phyloP scores from a whole-genome alignment of 2,329 filamentous ascomycete species.

The Neobulgaria alba region DNA sequence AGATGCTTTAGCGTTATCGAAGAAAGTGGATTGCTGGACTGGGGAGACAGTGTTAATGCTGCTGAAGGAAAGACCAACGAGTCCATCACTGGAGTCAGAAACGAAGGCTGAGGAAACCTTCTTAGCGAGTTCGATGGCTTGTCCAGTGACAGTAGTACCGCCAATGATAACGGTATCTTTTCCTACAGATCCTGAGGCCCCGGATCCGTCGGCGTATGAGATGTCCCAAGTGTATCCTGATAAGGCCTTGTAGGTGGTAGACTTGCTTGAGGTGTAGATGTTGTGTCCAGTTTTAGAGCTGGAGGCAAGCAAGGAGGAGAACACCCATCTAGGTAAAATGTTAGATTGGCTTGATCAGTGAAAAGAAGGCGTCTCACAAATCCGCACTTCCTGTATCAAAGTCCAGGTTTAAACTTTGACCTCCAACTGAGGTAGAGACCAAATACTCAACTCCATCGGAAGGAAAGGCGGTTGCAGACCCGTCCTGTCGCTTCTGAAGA shows the following conservation, averaged over 20 bases:
- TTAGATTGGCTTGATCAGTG: background rate
- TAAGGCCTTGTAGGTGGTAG: conserved; percentile 20
- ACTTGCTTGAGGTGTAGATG: conserved; percentile 19
- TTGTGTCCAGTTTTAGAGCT: conserved; percentile 13
- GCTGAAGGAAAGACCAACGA: conserved; percentile 48
- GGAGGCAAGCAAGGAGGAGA: conserved; percentile 20
- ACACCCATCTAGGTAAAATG: conserved; percentile 22
- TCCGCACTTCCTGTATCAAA: conserved; percentile 28
- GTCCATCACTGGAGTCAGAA: conserved; percentile 39
- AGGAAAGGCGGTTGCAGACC: conserved; percentile 18
- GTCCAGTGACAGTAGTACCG: conserved; percentile 23
- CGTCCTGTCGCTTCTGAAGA: conserved; percentile 25
- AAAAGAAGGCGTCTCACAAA: conserved; percentile 19
- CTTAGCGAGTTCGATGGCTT: conserved; percentile 27
- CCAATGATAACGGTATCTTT: conserved; percentile 29
- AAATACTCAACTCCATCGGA: conserved; percentile 23
- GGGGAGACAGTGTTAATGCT: conserved; percentile 27
- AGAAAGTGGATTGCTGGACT: conserved; percentile 23
- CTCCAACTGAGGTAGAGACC: conserved; percentile 20
- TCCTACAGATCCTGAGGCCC: conserved; percentile 27
- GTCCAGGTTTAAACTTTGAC: conserved; percentile 25
- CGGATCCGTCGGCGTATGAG: conserved; percentile 30
- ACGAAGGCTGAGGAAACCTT: conserved; percentile 26
- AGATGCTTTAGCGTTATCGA: conserved; percentile 24
- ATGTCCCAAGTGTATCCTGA: conserved; percentile 25